Base-by-base conservation (phyloP, 2,329 filamentous ascomycete genomes). In the Penicillium sp. region DNA sequence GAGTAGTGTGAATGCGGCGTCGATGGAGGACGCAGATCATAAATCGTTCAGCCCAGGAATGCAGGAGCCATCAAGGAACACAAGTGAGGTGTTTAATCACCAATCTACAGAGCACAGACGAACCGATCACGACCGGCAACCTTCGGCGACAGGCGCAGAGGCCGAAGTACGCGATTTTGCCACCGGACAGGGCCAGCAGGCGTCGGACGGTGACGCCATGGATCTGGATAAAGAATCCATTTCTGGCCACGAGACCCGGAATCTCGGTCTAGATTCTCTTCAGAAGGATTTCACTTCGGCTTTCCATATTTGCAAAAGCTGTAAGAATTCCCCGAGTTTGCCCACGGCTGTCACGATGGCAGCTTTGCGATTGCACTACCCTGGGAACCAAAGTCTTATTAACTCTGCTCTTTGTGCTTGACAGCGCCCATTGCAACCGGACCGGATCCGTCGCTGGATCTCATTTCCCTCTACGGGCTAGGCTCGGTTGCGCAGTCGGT, bases 381-480 rank as follows among this genome's bases (percentile, higher is more conserved):
- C 51, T 59, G 56, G 60, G 58, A 60, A 65, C 56, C 56, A 63
- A 61, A 37, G 18, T 60, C 59, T 63, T 71, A 67, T 75, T 76
- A 73, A 76, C 73, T 66, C 65, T 57, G 60, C 56, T 61, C 62
- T 57, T 58, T 56, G 47, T 50, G 60, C 60, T 59, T 53, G 46
- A 70, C 67, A 74, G 72, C 70, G 68, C 64, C 72, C 72, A 68
- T 70, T 60, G 66, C 72, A 52, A 77, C 79, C 56, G 75, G 74
- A 61, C 82, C 82, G 53, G 78, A 82, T 62, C 74, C 76, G 44
- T 75, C 77, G 53, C 72, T 82, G 61, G 79, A 85, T 68, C 70
- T 85, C 50, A 74, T 85, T 53, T 74, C 76, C 44, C 72, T 83
- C 49, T 85, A 83, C 68, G 74, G 75, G 47, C 68, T 85, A 52